Evolutionary conservation across 2,329 filamentous ascomycete genomes (phyloP), one percentile per base, ranked within the genome.

Genomic region (Pseudopithomyces maydicus): DNA sequence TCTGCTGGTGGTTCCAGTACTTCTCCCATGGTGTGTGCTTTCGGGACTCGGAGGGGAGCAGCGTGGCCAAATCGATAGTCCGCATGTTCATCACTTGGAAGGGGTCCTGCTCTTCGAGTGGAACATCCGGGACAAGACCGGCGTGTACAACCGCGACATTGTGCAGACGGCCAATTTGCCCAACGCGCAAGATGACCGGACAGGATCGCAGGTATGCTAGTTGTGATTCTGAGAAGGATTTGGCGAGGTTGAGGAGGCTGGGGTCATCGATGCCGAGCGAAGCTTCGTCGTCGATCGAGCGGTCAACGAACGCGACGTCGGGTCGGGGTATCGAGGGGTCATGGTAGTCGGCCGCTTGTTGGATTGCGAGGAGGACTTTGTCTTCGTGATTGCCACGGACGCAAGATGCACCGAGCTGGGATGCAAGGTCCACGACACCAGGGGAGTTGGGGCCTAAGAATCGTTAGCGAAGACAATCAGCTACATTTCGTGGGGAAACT

Each of bases 301-400:
- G 35, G 17, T 51, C 48, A 11, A 42, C 48, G 11, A 20, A 14
- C 22, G 42, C 38, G 6, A 42, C 48, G 73, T 79, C 58, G 6
- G 72, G 68, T 6, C 59, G 64, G 12, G 64, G 61, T 15, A 66
- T 54, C 3, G 57, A 44, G 14, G 64, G 54, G 55, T 69, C 55
- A 41, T 67, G 67, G 38, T 54, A 57, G n/a, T 57, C 49, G 51
- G 60, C 54, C 11, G 70, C 65, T 42, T 81, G 74, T 26, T 81
- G 79, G 58, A 87, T 84, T 1, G 87, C 83, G 8, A 89, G 82
- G n/a, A 98, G 82, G 19, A 97, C 82, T 20, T 88, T 84, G 73
- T 98, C 93, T 73, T 99, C 95, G 77, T 97, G 91, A 77, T 97
- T 97, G 17, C 95, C 95, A 49, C 94, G 88, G 8, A 98, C 92